Percentiles rank a stretch among this genome's conserved stretches.
These are phyloP conservation scores for Candida xyloterini DNA, from an alignment of 805 yeast genomes.

Conservation along the genomic window DNA sequence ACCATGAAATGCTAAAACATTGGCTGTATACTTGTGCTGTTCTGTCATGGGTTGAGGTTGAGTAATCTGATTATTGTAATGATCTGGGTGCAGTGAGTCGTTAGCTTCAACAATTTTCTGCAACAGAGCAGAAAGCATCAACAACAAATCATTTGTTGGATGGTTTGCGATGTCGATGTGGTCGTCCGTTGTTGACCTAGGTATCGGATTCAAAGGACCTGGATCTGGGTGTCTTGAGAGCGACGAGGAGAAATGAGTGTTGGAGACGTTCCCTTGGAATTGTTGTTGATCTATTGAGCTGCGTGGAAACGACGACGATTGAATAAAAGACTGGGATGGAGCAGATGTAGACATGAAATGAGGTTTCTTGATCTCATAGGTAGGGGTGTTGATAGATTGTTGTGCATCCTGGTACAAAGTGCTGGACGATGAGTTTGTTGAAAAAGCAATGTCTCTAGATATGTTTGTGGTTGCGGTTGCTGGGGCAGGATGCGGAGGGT, in stretches of 20 bases:
- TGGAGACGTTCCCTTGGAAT: constrained; percentile 8
- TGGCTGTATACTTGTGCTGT: constrained; percentile 53
- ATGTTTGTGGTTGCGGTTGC: constrained; percentile 56
- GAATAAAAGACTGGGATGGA: constrained; percentile 23
- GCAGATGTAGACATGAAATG: constrained; percentile 30
- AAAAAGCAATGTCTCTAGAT: constrained; percentile 46
- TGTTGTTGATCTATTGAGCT: constrained; percentile 10
- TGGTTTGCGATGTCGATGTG: constrained; percentile 76
- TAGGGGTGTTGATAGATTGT: constrained; percentile 21
- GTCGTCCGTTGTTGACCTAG: constrained; percentile 29
- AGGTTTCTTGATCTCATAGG: constrained; percentile 10
- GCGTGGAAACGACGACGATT: constrained; percentile 18
- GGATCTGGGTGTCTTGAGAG: constrained; percentile 8
- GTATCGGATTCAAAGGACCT: constrained; percentile 1
- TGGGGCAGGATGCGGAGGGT: constrained; percentile 39
- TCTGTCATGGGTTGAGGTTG: constrained; percentile 17
- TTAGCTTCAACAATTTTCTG: constrained; percentile 89
- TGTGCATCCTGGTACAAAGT: constrained; percentile 35
- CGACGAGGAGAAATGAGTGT: constrained; percentile 6
- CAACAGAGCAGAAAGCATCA: constrained; percentile 81
- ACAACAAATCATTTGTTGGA: constrained; percentile 74
- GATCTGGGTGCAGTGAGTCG: constrained; percentile 75
- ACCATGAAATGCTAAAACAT: constrained; percentile 89
- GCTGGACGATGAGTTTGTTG: constrained; percentile 33
- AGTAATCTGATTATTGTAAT: constrained; percentile 40